These are phyloP conservation scores for Aspergillus hancockii DNA, from an alignment of 495 filamentous ascomycete species.

Conservation along the genomic window DNA sequence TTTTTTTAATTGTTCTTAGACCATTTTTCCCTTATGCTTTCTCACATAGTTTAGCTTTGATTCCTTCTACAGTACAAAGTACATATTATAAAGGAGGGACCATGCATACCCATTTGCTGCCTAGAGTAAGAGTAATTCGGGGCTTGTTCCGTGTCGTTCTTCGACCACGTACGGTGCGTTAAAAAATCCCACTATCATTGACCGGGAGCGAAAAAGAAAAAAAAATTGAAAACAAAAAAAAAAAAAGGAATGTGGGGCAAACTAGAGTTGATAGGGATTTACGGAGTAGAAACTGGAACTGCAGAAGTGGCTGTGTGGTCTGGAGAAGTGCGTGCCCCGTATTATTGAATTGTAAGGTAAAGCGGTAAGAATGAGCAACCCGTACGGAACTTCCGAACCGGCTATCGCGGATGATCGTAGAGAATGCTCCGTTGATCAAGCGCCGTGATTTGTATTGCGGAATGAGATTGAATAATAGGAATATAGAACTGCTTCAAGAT, in stretches of 20 bases:
- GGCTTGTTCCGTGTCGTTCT: constrained; percentile 20
- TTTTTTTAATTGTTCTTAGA: constrained; percentile 7
- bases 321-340: constrained; percentile 30
- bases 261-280: constrained; percentile 23
- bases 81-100: neutral
- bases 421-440: constrained; percentile 18
- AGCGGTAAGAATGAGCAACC: constrained; percentile 10
- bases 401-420: constrained; percentile 30
- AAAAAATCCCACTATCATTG: constrained; percentile 17
- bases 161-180: constrained; percentile 18
- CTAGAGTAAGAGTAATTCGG: constrained; percentile 4
- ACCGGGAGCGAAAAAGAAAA: constrained; percentile 14
- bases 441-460: constrained; percentile 5
- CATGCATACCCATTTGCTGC: constrained; percentile 8
- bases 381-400: constrained; percentile 17
- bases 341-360: constrained; percentile 11
- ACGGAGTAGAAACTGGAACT: constrained; percentile 25
- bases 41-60: neutral
- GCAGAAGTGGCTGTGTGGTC: constrained; percentile 27
- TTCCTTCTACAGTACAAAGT: neutral
- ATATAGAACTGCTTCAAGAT: neutral
- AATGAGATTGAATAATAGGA: neutral
- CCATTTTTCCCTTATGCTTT: neutral
- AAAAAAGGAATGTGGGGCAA: constrained; percentile 20
- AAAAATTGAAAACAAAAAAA: constrained; percentile 1